phyloP scores from a whole-genome alignment of 768 basidiomycete genomes.

The Tephrocybe sp. region DNA sequence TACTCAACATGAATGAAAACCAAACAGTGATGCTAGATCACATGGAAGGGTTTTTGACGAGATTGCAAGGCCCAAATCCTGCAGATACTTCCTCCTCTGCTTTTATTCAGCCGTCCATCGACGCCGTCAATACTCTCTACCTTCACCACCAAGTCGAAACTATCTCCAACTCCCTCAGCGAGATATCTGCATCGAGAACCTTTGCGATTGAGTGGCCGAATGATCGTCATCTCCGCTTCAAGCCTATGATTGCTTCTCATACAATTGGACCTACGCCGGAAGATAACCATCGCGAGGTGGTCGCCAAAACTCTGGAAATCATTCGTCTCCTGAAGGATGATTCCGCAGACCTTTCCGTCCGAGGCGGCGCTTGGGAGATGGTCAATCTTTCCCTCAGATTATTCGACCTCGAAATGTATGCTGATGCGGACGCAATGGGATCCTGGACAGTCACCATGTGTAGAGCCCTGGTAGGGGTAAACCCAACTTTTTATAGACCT shows the following conservation, averaged over 20 bases:
- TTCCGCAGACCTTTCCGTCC: constrained; percentile 10
- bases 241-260: constrained; percentile 2
- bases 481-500: constrained; percentile 9
- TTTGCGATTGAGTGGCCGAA: constrained; percentile 8
- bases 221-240: constrained; percentile 9
- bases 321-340: constrained; percentile 7
- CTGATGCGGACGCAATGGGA: constrained; percentile 13
- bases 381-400: constrained; percentile 12
- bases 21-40: constrained; percentile 6
- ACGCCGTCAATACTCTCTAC: constrained; percentile 10
- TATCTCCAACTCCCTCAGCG: constrained; percentile 10
- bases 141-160: constrained; percentile 15
- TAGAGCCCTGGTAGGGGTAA: constrained; percentile 5
- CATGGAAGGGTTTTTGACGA: constrained; percentile 12
- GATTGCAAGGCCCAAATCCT: not conserved
- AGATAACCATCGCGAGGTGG: constrained; percentile 9
- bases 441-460: constrained; percentile 15
- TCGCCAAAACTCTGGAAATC: constrained; percentile 11
- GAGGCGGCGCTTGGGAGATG: constrained; percentile 17
- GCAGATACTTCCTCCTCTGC: not conserved
- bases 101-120: constrained; percentile 4
- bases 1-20: constrained; percentile 4
- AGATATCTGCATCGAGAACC: constrained; percentile 4
- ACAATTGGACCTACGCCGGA: not conserved
- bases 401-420: constrained; percentile 15